phyloP scores from a whole-genome alignment of 306 rosid species.

The Fragaria vesca region DNA sequence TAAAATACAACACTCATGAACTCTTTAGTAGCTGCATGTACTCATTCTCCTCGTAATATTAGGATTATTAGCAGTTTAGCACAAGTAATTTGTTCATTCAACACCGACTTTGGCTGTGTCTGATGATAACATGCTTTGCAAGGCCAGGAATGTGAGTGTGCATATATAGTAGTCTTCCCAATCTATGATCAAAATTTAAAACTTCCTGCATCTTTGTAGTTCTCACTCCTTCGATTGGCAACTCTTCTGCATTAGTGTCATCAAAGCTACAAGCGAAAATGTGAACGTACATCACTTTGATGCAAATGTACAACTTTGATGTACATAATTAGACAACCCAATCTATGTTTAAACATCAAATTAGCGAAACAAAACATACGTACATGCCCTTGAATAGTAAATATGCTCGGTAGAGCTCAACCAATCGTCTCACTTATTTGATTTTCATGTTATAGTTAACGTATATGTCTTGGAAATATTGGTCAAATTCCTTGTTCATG shows the following conservation, averaged over 20 bases:
- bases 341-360: background rate
- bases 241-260: constrained; percentile 36
- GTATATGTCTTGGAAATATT: constrained; percentile 3
- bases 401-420: constrained; percentile 33
- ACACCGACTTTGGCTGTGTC: background rate
- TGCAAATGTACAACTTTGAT: background rate
- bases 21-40: too few relatives aligned
- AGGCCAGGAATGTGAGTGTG: constrained; percentile 42
- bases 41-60: too few relatives aligned
- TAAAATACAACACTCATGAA: too few relatives aligned
- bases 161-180: constrained; percentile 44
- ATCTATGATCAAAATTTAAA: constrained; percentile 37
- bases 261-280: constrained; percentile 29
- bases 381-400: constrained; percentile 36
- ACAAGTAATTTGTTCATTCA: too few relatives aligned
- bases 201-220: background rate
- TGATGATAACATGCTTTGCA: constrained; percentile 14
- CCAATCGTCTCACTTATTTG: constrained; percentile 13
- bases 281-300: too few relatives aligned
- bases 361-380: background rate
- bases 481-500: constrained; percentile 1
- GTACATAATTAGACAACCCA: background rate
- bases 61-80: too few relatives aligned
- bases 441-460: background rate
- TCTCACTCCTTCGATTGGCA: background rate